Conservation (phyloP, 352 stramenopile genomes). For the Aphanomyces stellatus region DNA sequence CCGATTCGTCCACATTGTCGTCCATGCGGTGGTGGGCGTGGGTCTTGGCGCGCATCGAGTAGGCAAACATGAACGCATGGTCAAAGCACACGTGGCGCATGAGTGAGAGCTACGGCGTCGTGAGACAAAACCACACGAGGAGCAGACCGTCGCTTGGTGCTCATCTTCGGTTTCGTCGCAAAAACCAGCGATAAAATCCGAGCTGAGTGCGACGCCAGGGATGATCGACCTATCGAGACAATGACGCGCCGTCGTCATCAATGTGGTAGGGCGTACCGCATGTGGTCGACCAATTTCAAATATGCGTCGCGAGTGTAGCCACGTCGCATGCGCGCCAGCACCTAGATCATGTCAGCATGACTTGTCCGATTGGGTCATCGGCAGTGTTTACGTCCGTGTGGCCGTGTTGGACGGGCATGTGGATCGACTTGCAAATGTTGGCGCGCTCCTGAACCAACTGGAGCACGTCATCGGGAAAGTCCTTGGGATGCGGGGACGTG, state of each 20-base stretch:
- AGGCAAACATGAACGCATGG: conserved; percentile 99
- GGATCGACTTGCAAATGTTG: conserved; percentile 97
- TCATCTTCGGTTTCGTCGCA: conserved; percentile 98
- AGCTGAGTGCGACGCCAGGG: conserved; percentile 83
- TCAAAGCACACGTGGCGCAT: conserved; percentile 88
- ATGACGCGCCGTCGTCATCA: not conserved
- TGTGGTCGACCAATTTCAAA: conserved; percentile 90
- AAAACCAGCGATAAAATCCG: conserved; percentile 98
- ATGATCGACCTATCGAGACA: conserved; percentile 24
- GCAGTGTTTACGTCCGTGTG: conserved; percentile 50
- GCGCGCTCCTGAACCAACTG: conserved; percentile 79
- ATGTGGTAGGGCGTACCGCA: conserved; percentile 36
- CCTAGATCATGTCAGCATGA: conserved; percentile 18
- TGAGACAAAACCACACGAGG: not conserved
- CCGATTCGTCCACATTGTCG: conserved; percentile 91
- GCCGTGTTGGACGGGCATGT: conserved; percentile 98
- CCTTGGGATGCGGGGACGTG: conserved; percentile 98
- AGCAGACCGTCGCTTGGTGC: conserved; percentile 90
- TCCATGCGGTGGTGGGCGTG: conserved; percentile 92
- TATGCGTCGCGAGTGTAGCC: conserved; percentile 97
- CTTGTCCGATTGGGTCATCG: not conserved
- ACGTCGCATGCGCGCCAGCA: conserved; percentile 91
- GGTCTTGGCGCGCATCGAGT: conserved; percentile 94
- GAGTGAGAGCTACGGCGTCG: conserved; percentile 36
- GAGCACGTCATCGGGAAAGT: conserved; percentile 94